Evolutionary conservation across 208 protist species (phyloP), one percentile per base, ranked within the genome.

Genomic region (Trichomonas vaginalis): DNA sequence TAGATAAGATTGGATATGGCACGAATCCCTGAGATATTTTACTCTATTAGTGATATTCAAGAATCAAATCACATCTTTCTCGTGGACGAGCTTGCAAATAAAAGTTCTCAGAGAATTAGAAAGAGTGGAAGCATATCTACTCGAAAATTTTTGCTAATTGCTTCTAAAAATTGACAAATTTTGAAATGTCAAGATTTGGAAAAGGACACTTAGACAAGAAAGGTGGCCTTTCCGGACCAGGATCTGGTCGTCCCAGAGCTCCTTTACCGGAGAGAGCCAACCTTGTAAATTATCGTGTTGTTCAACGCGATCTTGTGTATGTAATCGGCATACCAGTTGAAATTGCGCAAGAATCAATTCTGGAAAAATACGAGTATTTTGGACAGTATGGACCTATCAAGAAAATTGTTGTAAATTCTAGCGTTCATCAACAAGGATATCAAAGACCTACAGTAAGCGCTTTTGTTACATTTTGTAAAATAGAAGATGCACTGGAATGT

Each of bases 271-370:
- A 92, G 17, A 92, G 86, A 21, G 86, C 86, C 8, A 17, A 51
- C 27, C 42, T 92, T 35, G 23, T 45, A 2, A 35, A 27, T 39
- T 92, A 98, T 15, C 96, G 98, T 35, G 98, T 98, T 0, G 97
- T 98, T 62, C 98, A 98, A 90, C 96, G 97, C 51, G 98, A 98
- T 96, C 95, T 98, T 40, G 97, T 98, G 0, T 98, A 98, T 96
- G 97, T 98, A 4, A 98, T 98, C n/a, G 98, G 98, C 56, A 95
- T 98, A 17, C 96, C 97, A 0, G 96, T 97, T 21, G 79, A 48
- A 0, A 95, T 98, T 46, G 97, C 97, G 0, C 96, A 97, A 56
- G 98, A 98, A 96, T 98, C 96, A 21, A 95, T 95, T 48, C 56
- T 98, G 27, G 95, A 96, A 61, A 95, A 96, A 37, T 96, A 96